Conservation (phyloP, 306 rosid genomes). For the Benincasa hispida region DNA sequence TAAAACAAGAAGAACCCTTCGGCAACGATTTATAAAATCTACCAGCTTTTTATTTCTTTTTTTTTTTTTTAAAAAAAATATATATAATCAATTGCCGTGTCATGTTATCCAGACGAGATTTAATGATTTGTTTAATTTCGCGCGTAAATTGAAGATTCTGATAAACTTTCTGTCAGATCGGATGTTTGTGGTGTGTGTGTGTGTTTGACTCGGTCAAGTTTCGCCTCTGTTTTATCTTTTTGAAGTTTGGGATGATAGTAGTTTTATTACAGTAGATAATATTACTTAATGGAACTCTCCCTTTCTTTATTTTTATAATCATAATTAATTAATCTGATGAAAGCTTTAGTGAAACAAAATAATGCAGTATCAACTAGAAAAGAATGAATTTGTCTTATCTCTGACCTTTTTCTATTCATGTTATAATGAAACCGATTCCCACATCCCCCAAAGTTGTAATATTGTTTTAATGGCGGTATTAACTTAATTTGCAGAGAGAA, state of each 20-base stretch:
- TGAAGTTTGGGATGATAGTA: constrained; percentile 19
- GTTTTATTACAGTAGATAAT: constrained; percentile 10
- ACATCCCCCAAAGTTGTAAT: background rate
- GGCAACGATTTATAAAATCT: background rate
- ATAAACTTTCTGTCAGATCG: constrained; percentile 29
- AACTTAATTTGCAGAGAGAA: constrained; percentile 54
- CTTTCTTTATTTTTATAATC: constrained; percentile 7
- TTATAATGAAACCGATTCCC: too few relatives aligned
- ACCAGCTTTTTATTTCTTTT: too few relatives aligned
- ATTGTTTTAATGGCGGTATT: constrained; percentile 28
- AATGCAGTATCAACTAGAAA: constrained; percentile 24
- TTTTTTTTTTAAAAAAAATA: too few relatives aligned
- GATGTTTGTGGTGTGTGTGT: constrained; percentile 9
- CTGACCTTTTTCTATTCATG: too few relatives aligned
- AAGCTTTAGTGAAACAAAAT: constrained; percentile 10
- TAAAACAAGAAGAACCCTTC: background rate
- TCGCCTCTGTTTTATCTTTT: constrained; percentile 16
- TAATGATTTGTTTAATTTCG: constrained; percentile 35
- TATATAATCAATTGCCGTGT: background rate
- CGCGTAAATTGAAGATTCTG: constrained; percentile 24
- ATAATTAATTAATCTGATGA: constrained; percentile 19
- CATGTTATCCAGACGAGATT: background rate
- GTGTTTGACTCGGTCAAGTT: constrained; percentile 72
- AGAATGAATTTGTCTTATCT: constrained; percentile 63
- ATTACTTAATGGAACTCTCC: constrained; percentile 20